Conservation (phyloP, 345 rosid species). For the Moringa oleifera region DNA sequence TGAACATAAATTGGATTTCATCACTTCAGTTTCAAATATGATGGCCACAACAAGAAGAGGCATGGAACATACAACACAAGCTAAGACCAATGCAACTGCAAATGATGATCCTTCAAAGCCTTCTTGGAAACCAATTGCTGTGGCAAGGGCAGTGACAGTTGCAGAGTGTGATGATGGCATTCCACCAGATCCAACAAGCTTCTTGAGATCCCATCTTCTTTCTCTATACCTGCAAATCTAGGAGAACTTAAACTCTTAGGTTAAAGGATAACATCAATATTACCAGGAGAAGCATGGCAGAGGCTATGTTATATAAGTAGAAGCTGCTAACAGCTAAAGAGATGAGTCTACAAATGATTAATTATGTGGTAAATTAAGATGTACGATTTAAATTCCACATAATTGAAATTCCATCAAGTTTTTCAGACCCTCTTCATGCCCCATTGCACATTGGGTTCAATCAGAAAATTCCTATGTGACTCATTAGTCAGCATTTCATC, state of each 20-base stretch:
- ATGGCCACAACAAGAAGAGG: not conserved
- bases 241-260: conserved; percentile 35
- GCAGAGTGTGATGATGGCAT: conserved; percentile 98
- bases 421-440: not conserved
- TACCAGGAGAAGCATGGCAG: too few species aligned
- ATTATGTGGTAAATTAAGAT: too few species aligned
- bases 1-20: too few species aligned
- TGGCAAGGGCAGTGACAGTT: conserved; percentile 67
- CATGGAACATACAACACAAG: conserved; percentile 55
- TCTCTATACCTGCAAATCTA: conserved; percentile 67
- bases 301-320: too few species aligned
- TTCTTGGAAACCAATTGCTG: conserved; percentile 64
- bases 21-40: not conserved
- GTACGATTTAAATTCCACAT: too few species aligned
- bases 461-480: too few species aligned
- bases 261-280: too few species aligned
- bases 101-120: conserved; percentile 68
- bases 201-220: conserved; percentile 64
- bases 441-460: not conserved
- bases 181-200: conserved; percentile 83
- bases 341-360: too few species aligned
- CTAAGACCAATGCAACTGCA: conserved; percentile 55
- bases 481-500: too few species aligned
- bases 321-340: too few species aligned
- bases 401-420: not conserved